Evolutionary conservation across 768 basidiomycete species (phyloP).

Genomic region (Myochromella boudieri): DNA sequence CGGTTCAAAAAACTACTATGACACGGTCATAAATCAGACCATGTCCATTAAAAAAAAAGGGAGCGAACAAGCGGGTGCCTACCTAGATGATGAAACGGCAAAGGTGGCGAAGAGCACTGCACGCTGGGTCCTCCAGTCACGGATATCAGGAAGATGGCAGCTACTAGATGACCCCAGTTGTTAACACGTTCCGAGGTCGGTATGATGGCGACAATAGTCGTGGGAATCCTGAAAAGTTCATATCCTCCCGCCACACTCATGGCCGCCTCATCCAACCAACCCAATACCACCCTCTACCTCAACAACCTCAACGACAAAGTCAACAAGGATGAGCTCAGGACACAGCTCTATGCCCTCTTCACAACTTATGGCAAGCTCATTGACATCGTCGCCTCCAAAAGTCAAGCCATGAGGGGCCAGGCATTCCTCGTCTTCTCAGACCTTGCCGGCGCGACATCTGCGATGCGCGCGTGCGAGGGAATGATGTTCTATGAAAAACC

Average conservation of each 20-base stretch:
- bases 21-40: constrained; percentile 12
- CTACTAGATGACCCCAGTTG: constrained; percentile 4
- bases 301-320: constrained; percentile 93
- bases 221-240: constrained; percentile 21
- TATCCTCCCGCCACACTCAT: constrained; percentile 24
- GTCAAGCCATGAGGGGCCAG: constrained; percentile 84
- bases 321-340: constrained; percentile 85
- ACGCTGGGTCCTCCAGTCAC: constrained; percentile 3
- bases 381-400: constrained; percentile 90
- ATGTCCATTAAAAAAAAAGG: constrained; percentile 9
- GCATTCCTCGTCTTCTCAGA: constrained; percentile 96
- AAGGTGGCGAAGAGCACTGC: background rate
- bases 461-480: constrained; percentile 90
- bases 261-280: constrained; percentile 61
- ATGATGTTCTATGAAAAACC: constrained; percentile 93
- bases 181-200: no score
- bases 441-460: constrained; percentile 86
- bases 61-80: background rate
- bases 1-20: constrained; percentile 12
- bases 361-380: constrained; percentile 91
- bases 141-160: constrained; percentile 8
- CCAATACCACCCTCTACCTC: constrained; percentile 87
- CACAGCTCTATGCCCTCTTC: constrained; percentile 85
- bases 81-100: background rate
- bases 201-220: constrained; percentile 9